Evolutionary conservation across 331 rosid species (phyloP), one percentile per base, ranked within the genome.

Genomic region (Spiraea crenata): DNA sequence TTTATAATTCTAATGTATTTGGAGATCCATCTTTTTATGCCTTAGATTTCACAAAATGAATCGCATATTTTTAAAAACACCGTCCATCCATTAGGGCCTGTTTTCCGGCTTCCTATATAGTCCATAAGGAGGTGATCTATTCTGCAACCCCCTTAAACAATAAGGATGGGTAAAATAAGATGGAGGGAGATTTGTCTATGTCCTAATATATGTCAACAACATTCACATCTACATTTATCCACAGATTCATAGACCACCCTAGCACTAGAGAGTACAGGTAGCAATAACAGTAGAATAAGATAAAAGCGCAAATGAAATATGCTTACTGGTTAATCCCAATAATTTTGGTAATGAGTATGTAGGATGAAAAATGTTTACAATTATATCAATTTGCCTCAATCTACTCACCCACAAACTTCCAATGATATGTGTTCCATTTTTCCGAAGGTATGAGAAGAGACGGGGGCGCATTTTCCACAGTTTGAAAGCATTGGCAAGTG

Each of bases 361-460:
- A 31, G 6, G 70, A 6, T 20, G 15, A 34, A 35, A 67, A 1
- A 45, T 5, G 19, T 17, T 38, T 13, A 52, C 19, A 49, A 38
- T 38, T 3, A 15, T 1, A 11, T 52, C 37, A 13, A 47, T n/a
- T 16, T 69, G 63, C 57, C 66, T 50, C 42, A 6, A 56, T 63
- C 44, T 74, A 83, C 99, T 84, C 83, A 95, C 99, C 92, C 90
- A 88, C 59, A 95, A 84, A 82, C 86, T 81, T 71, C 80, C 82
- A 55, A 76, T 34, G 37, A 95, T 77, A 78, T 80, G 88, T 52
- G 55, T 63, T 48, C 85, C 82, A 74, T 83, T 91, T 72, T 86
- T 89, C 87, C 85, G 84, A 68, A 95, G 70, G 62, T 91, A 92
- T 47, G 86, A 84, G 42, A 91, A 59, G 46, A 59, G 65, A 38